Base-by-base conservation (phyloP, 345 rosid species). In the Capsella bursapastoris region DNA sequence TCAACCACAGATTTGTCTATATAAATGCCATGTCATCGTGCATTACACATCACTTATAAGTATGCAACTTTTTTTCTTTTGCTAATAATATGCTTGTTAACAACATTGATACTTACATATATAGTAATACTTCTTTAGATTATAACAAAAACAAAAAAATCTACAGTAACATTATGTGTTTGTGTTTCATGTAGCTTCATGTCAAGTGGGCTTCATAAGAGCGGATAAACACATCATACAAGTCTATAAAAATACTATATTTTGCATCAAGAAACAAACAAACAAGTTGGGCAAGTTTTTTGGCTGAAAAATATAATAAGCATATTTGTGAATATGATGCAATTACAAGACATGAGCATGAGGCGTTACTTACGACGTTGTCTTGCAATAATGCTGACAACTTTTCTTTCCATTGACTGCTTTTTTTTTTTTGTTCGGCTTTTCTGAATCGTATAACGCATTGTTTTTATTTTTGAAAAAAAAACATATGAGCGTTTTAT, bases 321-420 rank as follows among this genome's bases (percentile, higher is more conserved):
- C 45, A 38, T 22, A 22, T 60, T 34, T 44, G 56, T 55, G 61
- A 51, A 55, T 67, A 10, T 22, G 71, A 55, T 66, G 59, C 60
- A 74, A 66, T 22, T 22, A 22, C 55, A 22, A 68, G 48, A 62
- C 79, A 69, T 56, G 57, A 60, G 74, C 79, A 68, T 62, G 79
- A 76, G 70, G 70, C 74, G 70, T 76, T 76, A 76, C 70, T 73
- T 64, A 16, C 71, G 22, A 72, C 45, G 50, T 72, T 72, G 38
- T 63, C 70, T 51, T 61, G 57, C 64, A 68, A 68, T 52, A 51
- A 68, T 75, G 74, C 68, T 51, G 73, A 60, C 64, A 58, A 52
- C 69, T 60, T 68, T 75, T 60, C 0, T 29, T 28, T 44, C 35
- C 52, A 57, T 57, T 66, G 68, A 66, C 67, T 66, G 53, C 59